Conservation (phyloP, 257 asterid species). For the Euphrasia confusa region DNA sequence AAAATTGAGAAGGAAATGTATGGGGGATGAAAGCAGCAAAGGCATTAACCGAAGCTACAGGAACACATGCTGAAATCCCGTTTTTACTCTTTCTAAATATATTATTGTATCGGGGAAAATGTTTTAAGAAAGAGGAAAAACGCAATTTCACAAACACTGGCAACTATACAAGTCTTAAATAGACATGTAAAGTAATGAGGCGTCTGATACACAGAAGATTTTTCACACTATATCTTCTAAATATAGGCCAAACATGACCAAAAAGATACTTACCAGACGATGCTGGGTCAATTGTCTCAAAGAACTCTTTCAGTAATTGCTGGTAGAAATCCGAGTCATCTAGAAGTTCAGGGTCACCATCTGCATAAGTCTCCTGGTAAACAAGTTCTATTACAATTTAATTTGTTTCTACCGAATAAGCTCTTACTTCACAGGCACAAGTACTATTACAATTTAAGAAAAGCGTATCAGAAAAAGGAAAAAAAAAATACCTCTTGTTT, state of each 20-base stretch:
- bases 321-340: constrained; percentile 90
- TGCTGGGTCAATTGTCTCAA: constrained; percentile 77
- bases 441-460: neutral
- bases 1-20: too few species aligned
- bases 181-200: neutral
- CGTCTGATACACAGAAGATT: constrained; percentile 6
- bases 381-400: neutral
- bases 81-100: too few species aligned
- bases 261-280: constrained; percentile 62
- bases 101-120: neutral
- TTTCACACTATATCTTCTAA: neutral
- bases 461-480: constrained; percentile 8
- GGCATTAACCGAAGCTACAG: too few species aligned
- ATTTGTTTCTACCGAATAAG: constrained; percentile 9
- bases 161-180: neutral
- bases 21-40: too few species aligned
- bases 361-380: constrained; percentile 38
- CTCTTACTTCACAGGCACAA: constrained; percentile 3
- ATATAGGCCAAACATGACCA: neutral
- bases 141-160: neutral
- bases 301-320: constrained; percentile 80
- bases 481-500: constrained; percentile 45
- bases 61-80: too few species aligned
- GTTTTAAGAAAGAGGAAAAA: neutral
- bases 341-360: constrained; percentile 82